Evolutionary conservation across 345 rosid genomes (phyloP).

Genomic region (Psidium guajava): DNA sequence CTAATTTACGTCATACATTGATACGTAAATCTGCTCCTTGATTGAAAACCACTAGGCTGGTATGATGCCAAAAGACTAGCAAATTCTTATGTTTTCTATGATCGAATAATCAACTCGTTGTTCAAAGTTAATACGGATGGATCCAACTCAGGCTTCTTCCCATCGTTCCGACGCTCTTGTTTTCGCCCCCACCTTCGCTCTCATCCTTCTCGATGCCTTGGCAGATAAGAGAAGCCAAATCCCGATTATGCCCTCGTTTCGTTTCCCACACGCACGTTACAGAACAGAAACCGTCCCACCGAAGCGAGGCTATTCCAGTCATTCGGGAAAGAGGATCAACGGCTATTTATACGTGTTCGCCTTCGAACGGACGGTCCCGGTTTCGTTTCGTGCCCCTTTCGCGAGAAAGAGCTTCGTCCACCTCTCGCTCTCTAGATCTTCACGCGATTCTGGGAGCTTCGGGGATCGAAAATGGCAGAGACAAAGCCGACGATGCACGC

Average conservation of each 20-base stretch:
- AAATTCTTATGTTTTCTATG: not conserved
- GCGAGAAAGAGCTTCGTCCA: not conserved
- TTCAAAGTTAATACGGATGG: not conserved
- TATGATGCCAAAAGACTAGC: not conserved
- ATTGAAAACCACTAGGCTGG: not conserved
- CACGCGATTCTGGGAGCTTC: not conserved
- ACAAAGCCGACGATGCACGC: slow-evolving; percentile 31
- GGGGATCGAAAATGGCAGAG: slow-evolving; percentile 5
- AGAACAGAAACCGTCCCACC: not conserved
- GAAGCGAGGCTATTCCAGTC: not conserved
- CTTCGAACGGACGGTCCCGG: not conserved
- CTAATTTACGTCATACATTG: not conserved
- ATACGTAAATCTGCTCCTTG: not conserved
- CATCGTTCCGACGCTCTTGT: not conserved
- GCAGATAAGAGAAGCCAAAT: not conserved
- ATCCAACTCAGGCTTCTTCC: not conserved
- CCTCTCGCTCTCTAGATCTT: not conserved
- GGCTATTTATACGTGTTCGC: not conserved
- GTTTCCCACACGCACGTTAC: not conserved
- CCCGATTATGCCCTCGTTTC: not conserved
- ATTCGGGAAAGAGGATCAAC: not conserved
- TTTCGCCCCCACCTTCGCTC: not conserved
- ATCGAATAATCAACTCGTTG: not conserved
- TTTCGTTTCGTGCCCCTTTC: not conserved
- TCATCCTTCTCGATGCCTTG: not conserved